Evolutionary conservation across 345 rosid genomes (phyloP).

Genomic region (Lagerstroemia speciosa): DNA sequence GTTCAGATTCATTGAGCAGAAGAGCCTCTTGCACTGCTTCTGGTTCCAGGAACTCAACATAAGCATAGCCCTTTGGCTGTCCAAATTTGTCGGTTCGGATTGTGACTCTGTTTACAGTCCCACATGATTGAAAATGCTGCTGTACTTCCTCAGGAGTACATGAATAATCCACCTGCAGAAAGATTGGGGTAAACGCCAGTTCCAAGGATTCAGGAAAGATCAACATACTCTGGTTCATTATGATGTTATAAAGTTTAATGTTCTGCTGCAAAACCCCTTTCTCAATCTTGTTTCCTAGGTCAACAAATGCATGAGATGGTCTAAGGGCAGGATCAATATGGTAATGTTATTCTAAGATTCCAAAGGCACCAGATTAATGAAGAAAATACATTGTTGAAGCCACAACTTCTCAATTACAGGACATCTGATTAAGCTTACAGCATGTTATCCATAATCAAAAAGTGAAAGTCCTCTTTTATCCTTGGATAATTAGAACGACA

Average conservation of each 20-base stretch:
- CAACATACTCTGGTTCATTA: too few species aligned
- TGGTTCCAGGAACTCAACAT: conserved; percentile 59
- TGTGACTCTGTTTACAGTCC: conserved; percentile 64
- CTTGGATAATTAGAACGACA: neutral
- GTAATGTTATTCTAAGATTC: too few species aligned
- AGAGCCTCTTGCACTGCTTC: conserved; percentile 67
- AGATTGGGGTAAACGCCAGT: neutral
- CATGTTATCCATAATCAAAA: neutral
- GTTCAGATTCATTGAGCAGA: conserved; percentile 54
- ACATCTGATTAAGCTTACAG: too few species aligned
- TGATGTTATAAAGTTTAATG: too few species aligned
- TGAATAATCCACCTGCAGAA: conserved; percentile 56
- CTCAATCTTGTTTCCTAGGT: too few species aligned
- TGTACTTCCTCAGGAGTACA: conserved; percentile 79
- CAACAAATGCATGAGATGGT: too few species aligned
- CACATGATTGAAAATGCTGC: conserved; percentile 71
- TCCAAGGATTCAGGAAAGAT: neutral
- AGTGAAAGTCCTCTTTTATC: neutral
- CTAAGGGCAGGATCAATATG: too few species aligned
- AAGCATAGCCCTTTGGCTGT: conserved; percentile 73
- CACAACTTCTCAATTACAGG: too few species aligned
- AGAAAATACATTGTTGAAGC: neutral
- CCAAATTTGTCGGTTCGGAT: conserved; percentile 67
- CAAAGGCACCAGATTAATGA: neutral
- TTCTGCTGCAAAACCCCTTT: too few species aligned